A percentile compares a stretch with the other conserved stretches of the same genome.
phyloP scores from a whole-genome alignment of 2,329 filamentous ascomycete species.

The Fusarium phyllophilum region DNA sequence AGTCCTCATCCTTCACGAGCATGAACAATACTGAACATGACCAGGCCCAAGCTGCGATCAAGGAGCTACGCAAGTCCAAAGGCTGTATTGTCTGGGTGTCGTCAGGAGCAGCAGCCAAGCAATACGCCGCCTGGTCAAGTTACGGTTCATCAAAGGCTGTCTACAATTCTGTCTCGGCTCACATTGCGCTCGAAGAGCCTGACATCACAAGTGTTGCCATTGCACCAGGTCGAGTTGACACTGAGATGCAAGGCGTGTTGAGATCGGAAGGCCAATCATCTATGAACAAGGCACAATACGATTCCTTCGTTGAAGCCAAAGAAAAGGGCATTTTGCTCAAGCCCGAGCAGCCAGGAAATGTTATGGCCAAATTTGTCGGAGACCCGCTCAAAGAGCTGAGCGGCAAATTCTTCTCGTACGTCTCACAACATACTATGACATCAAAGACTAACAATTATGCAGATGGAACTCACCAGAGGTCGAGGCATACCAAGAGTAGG shows the following conservation, averaged over 20 bases:
- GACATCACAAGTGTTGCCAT: slow-evolving; percentile 78
- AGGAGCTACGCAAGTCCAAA: slow-evolving; percentile 71
- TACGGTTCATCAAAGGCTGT: slow-evolving; percentile 89
- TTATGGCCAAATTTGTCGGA: slow-evolving; percentile 83
- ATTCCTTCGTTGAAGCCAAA: slow-evolving; percentile 75
- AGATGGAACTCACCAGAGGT: slow-evolving; percentile 59
- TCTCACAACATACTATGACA: slow-evolving; percentile 26
- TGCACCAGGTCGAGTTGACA: slow-evolving; percentile 84
- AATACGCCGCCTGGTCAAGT: slow-evolving; percentile 78
- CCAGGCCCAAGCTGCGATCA: slow-evolving; percentile 76
- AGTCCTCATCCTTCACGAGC: too few relatives aligned
- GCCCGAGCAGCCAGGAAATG: slow-evolving; percentile 85
- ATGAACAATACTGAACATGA: slow-evolving; percentile 21
- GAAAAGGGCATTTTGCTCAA: slow-evolving; percentile 76
- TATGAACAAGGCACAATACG: slow-evolving; percentile 69
- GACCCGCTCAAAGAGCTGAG: slow-evolving; percentile 73
- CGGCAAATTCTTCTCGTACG: slow-evolving; percentile 79
- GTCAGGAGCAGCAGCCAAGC: slow-evolving; percentile 76
- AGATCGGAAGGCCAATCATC: slow-evolving; percentile 65
- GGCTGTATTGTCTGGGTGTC: slow-evolving; percentile 83
- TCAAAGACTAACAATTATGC: slow-evolving; percentile 31
- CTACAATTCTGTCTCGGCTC: slow-evolving; percentile 79
- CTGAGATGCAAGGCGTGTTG: slow-evolving; percentile 88
- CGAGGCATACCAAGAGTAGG: slow-evolving; percentile 60
- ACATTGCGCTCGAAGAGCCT: slow-evolving; percentile 80